These are phyloP conservation scores for Tremellales sp. DNA, from an alignment of 1,284 basidiomycete genomes.

Conservation along the genomic window DNA sequence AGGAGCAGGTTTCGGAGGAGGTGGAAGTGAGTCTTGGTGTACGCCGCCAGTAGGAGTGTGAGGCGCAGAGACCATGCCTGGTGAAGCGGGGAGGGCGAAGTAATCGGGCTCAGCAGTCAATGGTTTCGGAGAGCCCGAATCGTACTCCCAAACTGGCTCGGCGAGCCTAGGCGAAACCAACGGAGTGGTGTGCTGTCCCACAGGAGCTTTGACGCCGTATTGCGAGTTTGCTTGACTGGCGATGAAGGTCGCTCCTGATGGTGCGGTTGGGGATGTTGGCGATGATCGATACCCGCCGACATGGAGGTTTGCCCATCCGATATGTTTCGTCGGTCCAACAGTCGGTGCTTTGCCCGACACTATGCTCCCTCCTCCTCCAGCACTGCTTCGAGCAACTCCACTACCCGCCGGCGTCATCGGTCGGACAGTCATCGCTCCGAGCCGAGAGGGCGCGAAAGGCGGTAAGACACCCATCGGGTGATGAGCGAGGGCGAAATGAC, in stretches of 20 bases:
- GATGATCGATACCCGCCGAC: not conserved
- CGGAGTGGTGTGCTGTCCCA: no score
- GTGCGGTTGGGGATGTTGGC: not conserved
- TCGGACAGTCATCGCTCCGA: no score
- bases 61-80: not conserved
- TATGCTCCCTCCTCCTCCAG: not conserved
- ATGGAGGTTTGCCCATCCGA: not conserved
- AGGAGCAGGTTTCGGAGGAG: conserved; percentile 1
- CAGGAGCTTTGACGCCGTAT: not conserved
- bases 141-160: conserved; percentile 12
- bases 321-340: not conserved
- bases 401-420: no score
- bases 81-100: not conserved
- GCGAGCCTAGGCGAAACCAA: not conserved
- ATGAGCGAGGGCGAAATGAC: not conserved
- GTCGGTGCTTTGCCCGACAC: not conserved
- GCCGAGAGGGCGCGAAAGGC: no score
- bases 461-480: no score
- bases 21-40: not conserved
- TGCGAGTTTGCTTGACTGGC: not conserved
- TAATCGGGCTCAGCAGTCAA: conserved; percentile 9
- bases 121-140: conserved; percentile 12
- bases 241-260: not conserved
- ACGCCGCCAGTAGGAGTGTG: not conserved
- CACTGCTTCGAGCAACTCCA: no score